Conservation (phyloP, 768 basidiomycete species). For the Astraeus odoratus region DNA sequence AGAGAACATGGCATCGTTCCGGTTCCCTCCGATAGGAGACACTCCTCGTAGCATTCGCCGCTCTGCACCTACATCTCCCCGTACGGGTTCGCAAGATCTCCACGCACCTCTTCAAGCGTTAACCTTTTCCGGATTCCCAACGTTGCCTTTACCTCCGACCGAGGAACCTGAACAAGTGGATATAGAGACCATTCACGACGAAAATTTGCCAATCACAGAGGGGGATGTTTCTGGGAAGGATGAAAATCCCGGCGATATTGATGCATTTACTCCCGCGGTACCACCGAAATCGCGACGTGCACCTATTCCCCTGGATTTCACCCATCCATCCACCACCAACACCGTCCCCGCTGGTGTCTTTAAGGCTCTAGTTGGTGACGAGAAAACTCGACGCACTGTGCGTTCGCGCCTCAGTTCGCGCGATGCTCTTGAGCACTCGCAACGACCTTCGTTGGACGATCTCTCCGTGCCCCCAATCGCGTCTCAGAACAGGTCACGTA, state of each 20-base stretch:
- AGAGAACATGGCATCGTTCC: constrained; percentile 68
- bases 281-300: constrained; percentile 48
- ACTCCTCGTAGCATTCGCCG: constrained; percentile 46
- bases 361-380: constrained; percentile 68
- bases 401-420: constrained; percentile 71
- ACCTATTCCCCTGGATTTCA: constrained; percentile 78
- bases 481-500: constrained; percentile 49
- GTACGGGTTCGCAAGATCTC: constrained; percentile 20
- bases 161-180: constrained; percentile 10
- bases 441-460: constrained; percentile 73
- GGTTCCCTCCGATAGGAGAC: constrained; percentile 54
- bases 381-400: constrained; percentile 62
- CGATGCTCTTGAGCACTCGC: constrained; percentile 65
- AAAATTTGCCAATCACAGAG: constrained; percentile 5
- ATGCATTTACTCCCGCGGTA: constrained; percentile 9
- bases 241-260: constrained; percentile 2
- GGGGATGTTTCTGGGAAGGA: constrained; percentile 11
- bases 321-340: constrained; percentile 53
- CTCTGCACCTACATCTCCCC: constrained; percentile 35
- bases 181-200: constrained; percentile 3
- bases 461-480: constrained; percentile 60
- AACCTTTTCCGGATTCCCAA: constrained; percentile 60
- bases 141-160: constrained; percentile 20
- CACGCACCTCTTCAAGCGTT: constrained; percentile 37
- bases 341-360: constrained; percentile 83